Evolutionary conservation across 179 eudicot species (phyloP), one percentile per base, ranked within the genome.

Genomic region (Actinidia arguta): DNA sequence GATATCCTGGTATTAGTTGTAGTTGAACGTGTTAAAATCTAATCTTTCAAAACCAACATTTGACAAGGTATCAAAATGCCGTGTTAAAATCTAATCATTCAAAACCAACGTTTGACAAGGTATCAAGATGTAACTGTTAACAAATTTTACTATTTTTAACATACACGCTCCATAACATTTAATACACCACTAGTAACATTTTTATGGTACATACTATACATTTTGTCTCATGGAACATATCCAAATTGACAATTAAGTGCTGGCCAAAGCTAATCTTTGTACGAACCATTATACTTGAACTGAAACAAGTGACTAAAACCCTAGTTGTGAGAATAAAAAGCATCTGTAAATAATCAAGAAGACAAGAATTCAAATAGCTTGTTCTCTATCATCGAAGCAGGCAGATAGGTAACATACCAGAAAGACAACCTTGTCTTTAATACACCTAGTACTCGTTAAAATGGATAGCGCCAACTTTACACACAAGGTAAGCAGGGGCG

Each of bases 391-490:
- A 66, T 55, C 13, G 27, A 42, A 7, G 27, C 22, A 27, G 44
- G 54, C 46, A 36, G 46, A 18, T 66, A 14, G 46, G 20, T 27
- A 27, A 54, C 74, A 55, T 39, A 76, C 69, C n/a, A 42, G 68
- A 76, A 77, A 62, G 63, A 39, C 6, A 79, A 66, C 82, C 73
- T 14, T 14, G 39, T 62, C 24, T 8, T 47, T n/a, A 48, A 55
- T 81, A 63, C 39, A 48, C 84, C 85, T 84, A 94, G 74, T 86
- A 76, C 77, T 96, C 98, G 50, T 96, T 96, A 83, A 89, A 96
- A 86, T 96, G 99, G 83, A 96, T 96, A 46, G 97, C 99, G 1
- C 99, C 99, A 55, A 92, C 88, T 93, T 96, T 96, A 96, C 98
- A 96, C 78, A 96, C 99, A 58, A 95, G 4, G 82, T 75, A 96